Conservation (phyloP, 2,329 filamentous ascomycete species). For the Aureobasidium musti region DNA sequence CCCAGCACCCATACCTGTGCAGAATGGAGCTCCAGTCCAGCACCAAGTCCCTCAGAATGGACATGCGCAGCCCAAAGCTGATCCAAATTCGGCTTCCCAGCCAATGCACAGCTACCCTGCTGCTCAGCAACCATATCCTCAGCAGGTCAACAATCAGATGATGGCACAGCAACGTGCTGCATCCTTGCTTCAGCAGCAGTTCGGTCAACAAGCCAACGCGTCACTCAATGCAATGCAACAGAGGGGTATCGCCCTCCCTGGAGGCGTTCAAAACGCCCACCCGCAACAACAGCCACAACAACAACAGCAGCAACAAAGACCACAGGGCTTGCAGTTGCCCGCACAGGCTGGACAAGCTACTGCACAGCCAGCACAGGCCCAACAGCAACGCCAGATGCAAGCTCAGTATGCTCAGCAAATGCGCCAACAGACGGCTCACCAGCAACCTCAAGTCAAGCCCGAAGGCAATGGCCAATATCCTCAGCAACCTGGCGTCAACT, state of each 20-base stretch:
- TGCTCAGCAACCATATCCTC: conserved; percentile 39
- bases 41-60: conserved; percentile 24
- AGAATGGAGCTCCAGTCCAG: conserved; percentile 46
- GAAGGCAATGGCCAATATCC: conserved; percentile 35
- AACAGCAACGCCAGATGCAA: conserved; percentile 40
- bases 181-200: conserved; percentile 57
- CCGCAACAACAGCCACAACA: conserved; percentile 27
- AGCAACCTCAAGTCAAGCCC: conserved; percentile 42
- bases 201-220: conserved; percentile 64
- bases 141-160: conserved; percentile 46
- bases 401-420: conserved; percentile 43
- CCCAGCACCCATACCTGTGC: conserved; percentile 38
- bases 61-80: conserved; percentile 54
- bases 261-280: background rate
- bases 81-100: conserved; percentile 45
- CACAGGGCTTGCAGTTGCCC: conserved; percentile 43
- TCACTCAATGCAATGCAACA: conserved; percentile 65
- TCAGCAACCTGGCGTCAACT: conserved; percentile 48
- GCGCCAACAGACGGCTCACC: conserved; percentile 43
- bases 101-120: conserved; percentile 35
- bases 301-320: conserved; percentile 36
- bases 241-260: conserved; percentile 33
- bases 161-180: conserved; percentile 58
- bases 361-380: conserved; percentile 36
- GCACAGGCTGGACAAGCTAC: conserved; percentile 34